Percentiles rank a stretch among this genome's conserved stretches.
phyloP scores from a whole-genome alignment of 2,329 filamentous ascomycete species.

The Cordyceps fumosorosea region DNA sequence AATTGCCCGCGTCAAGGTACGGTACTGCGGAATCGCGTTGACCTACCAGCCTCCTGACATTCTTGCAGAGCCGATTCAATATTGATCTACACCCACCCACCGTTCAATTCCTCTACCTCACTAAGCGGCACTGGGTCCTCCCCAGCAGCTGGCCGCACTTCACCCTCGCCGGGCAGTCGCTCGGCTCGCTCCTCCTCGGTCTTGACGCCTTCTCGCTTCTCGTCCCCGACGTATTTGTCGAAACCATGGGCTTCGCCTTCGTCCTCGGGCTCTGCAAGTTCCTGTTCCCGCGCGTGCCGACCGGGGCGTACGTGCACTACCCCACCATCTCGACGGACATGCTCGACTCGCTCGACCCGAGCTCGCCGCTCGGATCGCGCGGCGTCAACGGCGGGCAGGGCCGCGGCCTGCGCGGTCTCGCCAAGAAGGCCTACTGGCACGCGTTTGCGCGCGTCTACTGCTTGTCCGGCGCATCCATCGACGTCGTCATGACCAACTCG shows the following conservation, averaged over 20 bases:
- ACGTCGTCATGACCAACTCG: constrained; percentile 97
- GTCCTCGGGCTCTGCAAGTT: constrained; percentile 74
- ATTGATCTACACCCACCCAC: constrained; percentile 80
- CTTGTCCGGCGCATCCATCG: constrained; percentile 72
- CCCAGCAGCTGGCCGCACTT: constrained; percentile 85
- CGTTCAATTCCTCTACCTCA: constrained; percentile 83
- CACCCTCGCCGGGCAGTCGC: constrained; percentile 86
- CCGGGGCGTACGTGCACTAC: constrained; percentile 93
- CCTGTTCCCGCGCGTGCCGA: constrained; percentile 74
- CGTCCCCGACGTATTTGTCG: constrained; percentile 88
- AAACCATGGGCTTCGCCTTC: constrained; percentile 98
- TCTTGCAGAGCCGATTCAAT: constrained; percentile 71
- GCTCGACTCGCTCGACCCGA: constrained; percentile 72
- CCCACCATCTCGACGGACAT: constrained; percentile 98
- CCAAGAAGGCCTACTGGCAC: constrained; percentile 81
- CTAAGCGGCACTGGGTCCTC: constrained; percentile 79
- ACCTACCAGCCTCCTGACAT: constrained; percentile 13
- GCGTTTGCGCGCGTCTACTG: constrained; percentile 78
- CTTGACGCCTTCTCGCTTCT: constrained; percentile 91
- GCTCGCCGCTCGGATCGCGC: constrained; percentile 49
- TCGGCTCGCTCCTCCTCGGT: constrained; percentile 80
- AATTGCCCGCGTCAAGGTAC: constrained; percentile 66
- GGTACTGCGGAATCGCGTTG: constrained; percentile 7
- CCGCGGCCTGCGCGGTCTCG: constrained; percentile 58
- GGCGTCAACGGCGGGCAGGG: constrained; percentile 83